Percentiles rank a stretch among this genome's conserved stretches.
These are phyloP conservation scores for Metroxylon sagu DNA, from an alignment of 176 grass and related monocot genomes.

Conservation along the genomic window DNA sequence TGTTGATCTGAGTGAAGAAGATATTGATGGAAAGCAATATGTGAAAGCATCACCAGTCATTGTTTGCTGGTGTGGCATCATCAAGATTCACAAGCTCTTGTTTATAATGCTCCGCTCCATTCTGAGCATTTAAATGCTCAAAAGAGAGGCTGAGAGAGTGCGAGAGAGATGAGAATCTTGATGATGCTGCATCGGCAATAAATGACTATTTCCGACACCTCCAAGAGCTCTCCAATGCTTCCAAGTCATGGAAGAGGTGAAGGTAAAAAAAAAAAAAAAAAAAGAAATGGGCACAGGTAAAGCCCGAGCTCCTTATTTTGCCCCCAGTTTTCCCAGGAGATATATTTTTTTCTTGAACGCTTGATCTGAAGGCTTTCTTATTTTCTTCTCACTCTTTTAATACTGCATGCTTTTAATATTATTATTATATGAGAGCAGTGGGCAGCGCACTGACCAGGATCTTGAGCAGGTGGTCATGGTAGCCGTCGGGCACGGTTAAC, in stretches of 20 bases:
- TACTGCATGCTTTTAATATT: too few species aligned
- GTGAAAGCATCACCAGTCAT: constrained; percentile 15
- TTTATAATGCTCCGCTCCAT: not conserved
- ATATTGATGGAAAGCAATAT: too few species aligned
- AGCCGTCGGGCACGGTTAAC: not conserved
- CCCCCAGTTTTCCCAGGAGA: not conserved
- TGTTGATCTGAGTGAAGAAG: too few species aligned
- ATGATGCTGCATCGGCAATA: constrained; percentile 95
- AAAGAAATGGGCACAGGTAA: not conserved
- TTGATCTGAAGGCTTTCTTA: too few species aligned
- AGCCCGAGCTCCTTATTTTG: not conserved
- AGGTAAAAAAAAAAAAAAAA: too few species aligned
- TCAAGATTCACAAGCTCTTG: constrained; percentile 80
- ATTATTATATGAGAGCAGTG: not conserved
- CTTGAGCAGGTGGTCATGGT: not conserved
- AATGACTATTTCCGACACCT: constrained; percentile 21
- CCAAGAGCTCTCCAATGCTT: not conserved
- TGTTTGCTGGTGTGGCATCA: constrained; percentile 81
- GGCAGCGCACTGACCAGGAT: not conserved
- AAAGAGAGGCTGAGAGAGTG: too few species aligned
- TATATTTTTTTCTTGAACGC: too few species aligned
- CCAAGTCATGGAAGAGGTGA: too few species aligned
- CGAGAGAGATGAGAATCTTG: constrained; percentile 60
- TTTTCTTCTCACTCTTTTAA: too few species aligned
- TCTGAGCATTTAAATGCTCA: too few species aligned